These are phyloP conservation scores for Knoxdaviesia capensis DNA, from an alignment of 2,329 filamentous ascomycete genomes.

Conservation along the genomic window DNA sequence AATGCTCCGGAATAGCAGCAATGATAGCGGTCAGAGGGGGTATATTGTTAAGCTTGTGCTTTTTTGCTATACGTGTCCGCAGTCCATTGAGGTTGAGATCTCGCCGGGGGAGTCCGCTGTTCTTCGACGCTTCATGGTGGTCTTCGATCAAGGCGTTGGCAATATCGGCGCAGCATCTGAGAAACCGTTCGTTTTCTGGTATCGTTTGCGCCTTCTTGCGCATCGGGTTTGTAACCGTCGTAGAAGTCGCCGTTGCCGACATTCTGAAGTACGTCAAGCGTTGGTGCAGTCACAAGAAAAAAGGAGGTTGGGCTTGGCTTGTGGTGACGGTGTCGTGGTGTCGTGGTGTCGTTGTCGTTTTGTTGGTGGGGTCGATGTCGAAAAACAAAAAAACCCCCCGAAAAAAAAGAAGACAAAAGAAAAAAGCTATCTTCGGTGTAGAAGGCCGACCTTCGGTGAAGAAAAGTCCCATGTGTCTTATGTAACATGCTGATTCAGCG, in stretches of 20 bases:
- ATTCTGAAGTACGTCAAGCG: too few relatives aligned
- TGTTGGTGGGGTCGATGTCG: too few relatives aligned
- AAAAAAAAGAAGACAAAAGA: too few relatives aligned
- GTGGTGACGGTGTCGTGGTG: too few relatives aligned
- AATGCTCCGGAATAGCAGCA: constrained; percentile 94
- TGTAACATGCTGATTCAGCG: too few relatives aligned
- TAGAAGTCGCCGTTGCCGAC: constrained; percentile 22
- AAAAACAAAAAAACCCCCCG: too few relatives aligned
- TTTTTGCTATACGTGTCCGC: constrained; percentile 74
- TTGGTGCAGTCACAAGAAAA: too few relatives aligned
- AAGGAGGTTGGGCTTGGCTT: too few relatives aligned
- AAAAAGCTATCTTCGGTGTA: too few relatives aligned
- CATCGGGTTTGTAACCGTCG: constrained; percentile 41
- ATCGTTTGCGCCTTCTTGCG: constrained; percentile 58
- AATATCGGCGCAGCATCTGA: constrained; percentile 89
- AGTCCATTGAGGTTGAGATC: constrained; percentile 88
- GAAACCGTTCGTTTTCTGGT: constrained; percentile 84
- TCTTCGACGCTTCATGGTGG: constrained; percentile 54
- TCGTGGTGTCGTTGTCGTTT: too few relatives aligned
- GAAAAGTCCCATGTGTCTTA: too few relatives aligned
- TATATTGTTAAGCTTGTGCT: constrained; percentile 72
- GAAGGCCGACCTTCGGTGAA: too few relatives aligned
- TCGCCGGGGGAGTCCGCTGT: constrained; percentile 51
- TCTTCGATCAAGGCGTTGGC: constrained; percentile 88
- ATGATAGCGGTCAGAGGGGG: constrained; percentile 94